A percentile compares a stretch with the other conserved stretches of the same genome.
Evolutionary conservation across 2,329 filamentous ascomycete species (phyloP).

Genomic region (Colletotrichum camelliae): DNA sequence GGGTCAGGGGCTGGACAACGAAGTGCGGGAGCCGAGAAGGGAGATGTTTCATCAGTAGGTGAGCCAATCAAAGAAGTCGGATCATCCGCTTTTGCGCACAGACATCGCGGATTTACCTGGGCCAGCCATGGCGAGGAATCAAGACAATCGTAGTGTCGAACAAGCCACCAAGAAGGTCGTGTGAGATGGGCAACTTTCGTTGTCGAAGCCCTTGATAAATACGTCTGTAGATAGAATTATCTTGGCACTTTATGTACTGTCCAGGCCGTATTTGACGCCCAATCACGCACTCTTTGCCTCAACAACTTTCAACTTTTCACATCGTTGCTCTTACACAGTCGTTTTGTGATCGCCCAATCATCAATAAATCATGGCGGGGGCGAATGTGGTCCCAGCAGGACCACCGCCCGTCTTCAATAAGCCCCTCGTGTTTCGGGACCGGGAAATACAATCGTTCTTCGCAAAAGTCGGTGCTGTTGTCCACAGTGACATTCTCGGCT

Average conservation of each 20-base stretch:
- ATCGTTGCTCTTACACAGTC: neutral
- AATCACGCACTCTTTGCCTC: neutral
- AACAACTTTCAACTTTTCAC: neutral
- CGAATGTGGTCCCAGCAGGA: neutral
- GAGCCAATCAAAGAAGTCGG: neutral
- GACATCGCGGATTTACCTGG: neutral
- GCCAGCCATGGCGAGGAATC: neutral
- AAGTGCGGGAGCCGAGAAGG: neutral
- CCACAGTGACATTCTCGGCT: neutral
- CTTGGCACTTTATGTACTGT: accelerated
- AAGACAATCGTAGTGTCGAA: neutral
- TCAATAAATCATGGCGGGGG: neutral
- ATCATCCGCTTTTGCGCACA: neutral
- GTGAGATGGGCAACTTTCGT: neutral
- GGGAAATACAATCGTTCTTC: neutral
- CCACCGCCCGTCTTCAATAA: neutral
- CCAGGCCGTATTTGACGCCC: neutral
- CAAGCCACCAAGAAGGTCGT: neutral
- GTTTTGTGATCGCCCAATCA: neutral
- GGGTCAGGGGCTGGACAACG: neutral
- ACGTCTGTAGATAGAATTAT: neutral
- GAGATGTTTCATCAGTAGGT: neutral
- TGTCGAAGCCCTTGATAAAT: neutral
- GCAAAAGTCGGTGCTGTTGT: neutral
- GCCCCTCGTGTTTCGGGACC: neutral